Evolutionary conservation across 163 green algal species (phyloP).

Genomic region (Botryococcus braunii): DNA sequence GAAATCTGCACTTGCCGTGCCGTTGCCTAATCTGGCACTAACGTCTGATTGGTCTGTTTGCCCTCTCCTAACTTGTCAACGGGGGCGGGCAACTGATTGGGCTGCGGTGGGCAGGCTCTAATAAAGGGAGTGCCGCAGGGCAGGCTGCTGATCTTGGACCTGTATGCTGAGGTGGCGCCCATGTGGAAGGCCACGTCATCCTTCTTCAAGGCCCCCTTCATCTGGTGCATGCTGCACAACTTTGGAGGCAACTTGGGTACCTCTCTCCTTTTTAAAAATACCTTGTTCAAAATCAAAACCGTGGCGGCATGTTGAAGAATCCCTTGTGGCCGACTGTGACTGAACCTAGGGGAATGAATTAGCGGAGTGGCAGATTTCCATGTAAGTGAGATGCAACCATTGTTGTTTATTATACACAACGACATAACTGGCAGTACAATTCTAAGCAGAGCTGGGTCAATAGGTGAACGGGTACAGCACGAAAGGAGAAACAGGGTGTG

Average conservation of each 20-base stretch:
- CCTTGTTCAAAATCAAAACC: no score
- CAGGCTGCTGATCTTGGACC: slow-evolving; percentile 35
- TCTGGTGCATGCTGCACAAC: slow-evolving; percentile 50
- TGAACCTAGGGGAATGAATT: no score
- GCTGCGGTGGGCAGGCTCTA: slow-evolving; percentile 4
- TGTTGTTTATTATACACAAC: no score
- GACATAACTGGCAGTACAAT: no score
- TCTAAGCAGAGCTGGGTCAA: no score
- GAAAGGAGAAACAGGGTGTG: no score
- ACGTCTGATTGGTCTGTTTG: background rate
- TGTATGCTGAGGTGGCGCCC: slow-evolving; percentile 38
- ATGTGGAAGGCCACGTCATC: slow-evolving; percentile 25
- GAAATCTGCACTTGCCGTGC: no score
- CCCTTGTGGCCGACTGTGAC: background rate
- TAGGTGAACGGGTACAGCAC: no score
- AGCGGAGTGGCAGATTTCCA: no score
- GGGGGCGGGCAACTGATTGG: background rate
- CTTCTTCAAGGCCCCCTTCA: slow-evolving; percentile 32
- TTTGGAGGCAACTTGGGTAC: slow-evolving; percentile 35
- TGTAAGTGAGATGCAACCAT: no score
- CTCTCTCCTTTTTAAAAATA: background rate
- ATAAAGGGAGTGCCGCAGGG: slow-evolving; percentile 27
- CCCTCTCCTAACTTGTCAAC: background rate
- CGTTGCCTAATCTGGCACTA: no score
- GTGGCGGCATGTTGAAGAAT: background rate